Percentiles rank a stretch among this genome's conserved stretches.
Conservation (phyloP, 192 early-diverging fungal genomes). For the Entomortierella lignicola region DNA sequence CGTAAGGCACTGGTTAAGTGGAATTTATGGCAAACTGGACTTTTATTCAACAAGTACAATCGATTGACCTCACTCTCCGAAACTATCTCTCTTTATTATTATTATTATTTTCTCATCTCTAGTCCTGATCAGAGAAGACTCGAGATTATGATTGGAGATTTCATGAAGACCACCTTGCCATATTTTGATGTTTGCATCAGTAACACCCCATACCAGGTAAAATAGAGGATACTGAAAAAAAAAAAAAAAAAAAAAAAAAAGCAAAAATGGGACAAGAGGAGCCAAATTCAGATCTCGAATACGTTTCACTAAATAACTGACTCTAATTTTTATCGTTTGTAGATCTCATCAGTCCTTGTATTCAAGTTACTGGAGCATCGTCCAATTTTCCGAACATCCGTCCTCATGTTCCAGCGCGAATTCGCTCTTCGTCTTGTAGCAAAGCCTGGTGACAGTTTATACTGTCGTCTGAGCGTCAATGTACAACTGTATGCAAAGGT, state of each 20-base stretch:
- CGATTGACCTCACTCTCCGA: too few relatives aligned
- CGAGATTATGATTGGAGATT: slow-evolving; percentile 97
- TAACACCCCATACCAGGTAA: slow-evolving; percentile 95
- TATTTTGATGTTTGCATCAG: slow-evolving; percentile 98
- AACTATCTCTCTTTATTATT: too few relatives aligned
- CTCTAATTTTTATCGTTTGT: neutral
- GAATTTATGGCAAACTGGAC: too few relatives aligned
- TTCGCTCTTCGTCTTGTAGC: slow-evolving; percentile 96
- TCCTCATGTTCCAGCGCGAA: slow-evolving; percentile 99
- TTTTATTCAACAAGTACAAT: too few relatives aligned
- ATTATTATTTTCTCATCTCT: slow-evolving; percentile 3
- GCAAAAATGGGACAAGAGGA: too few relatives aligned
- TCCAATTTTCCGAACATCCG: slow-evolving; percentile 89
- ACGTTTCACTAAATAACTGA: too few relatives aligned
- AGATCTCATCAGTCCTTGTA: slow-evolving; percentile 94
- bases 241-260: slow-evolving; percentile 3
- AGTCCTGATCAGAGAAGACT: slow-evolving; percentile 85
- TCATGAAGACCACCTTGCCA: slow-evolving; percentile 95
- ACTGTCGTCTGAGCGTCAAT: slow-evolving; percentile 93
- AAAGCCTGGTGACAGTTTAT: slow-evolving; percentile 91
- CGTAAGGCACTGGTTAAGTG: slow-evolving; percentile 64
- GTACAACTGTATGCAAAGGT: slow-evolving; percentile 95
- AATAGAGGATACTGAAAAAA: neutral
- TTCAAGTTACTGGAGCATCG: slow-evolving; percentile 97
- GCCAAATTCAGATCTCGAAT: too few relatives aligned